Evolutionary conservation across 345 rosid genomes (phyloP), one percentile per base, ranked within the genome.

Genomic region (Acer negundo): DNA sequence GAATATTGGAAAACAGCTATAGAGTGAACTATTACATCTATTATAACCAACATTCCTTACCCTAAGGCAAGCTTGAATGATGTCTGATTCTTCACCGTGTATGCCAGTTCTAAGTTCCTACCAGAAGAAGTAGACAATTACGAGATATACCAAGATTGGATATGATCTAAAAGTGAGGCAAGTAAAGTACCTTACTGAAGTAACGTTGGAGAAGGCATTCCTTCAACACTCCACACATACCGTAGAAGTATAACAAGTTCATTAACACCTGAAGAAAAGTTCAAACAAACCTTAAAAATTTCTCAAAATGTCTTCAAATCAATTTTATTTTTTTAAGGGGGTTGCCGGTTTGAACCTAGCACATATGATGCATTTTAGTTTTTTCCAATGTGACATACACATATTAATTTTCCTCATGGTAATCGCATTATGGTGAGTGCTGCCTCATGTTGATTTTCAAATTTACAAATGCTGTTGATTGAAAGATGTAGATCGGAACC

Each of bases 191-290:
- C 89, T 90, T 88, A 78, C 91, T 89, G 70, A 90, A 90, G 82
- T 89, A 87, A 20, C 94, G 94, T 81, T 87, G 92, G 70, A 90
- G 88, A 76, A 90, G 87, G 73, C 88, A 90, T 51, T 90, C 94
- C 78, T 88, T 90, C 78, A 88, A 46, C 51, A 90, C 77, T 4
- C 87, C 84, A 78, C 90, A 88, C 92, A 88, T 90, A 17, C 94
- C 92, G 35, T 87, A 88, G 85, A 90, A 88, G 81, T 89, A 90
- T 68, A 89, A 77, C 81, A 90, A 70, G 83, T 88, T 89, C 81
- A 85, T 72, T 67, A 87, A 78, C 72, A 90, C 94, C 94, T 90
- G 76, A 76, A 78, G 51, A 75, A 75, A 26, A 65, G 20, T 31
- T 65, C 24, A 20, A 53, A 38, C 11, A 63, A 47, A 19, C 38